Percentiles rank a stretch among this genome's conserved stretches.
These are phyloP conservation scores for Grifola frondosa DNA, from an alignment of 1,284 basidiomycete genomes.

Conservation along the genomic window DNA sequence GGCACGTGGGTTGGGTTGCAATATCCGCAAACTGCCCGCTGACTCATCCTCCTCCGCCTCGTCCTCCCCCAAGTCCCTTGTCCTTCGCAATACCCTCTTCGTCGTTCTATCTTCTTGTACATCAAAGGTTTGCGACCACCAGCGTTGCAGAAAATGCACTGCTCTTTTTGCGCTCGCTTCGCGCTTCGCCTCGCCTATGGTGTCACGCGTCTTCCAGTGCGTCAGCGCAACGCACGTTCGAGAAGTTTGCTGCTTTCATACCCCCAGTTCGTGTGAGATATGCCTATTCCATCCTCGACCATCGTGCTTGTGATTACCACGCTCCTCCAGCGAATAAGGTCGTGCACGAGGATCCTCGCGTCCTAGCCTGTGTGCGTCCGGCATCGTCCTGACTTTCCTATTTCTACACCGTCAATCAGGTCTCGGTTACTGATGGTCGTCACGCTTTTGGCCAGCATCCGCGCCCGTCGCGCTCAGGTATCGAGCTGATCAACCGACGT, in stretches of 20 bases:
- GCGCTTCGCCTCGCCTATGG: background rate
- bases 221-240: constrained; percentile 25
- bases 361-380: background rate
- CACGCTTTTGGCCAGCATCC: background rate
- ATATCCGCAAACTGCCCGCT: constrained; percentile 7
- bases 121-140: no score
- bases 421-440: background rate
- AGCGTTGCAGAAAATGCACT: no score
- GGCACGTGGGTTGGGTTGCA: constrained; percentile 17
- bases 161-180: background rate
- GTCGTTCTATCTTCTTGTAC: background rate
- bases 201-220: constrained; percentile 2
- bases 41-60: constrained; percentile 14
- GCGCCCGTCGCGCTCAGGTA: background rate
- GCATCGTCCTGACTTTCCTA: no score
- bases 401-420: no score
- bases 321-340: constrained; percentile 17
- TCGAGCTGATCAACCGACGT: background rate
- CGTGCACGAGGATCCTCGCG: constrained; percentile 19
- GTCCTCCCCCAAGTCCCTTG: constrained; percentile 2
- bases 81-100: background rate
- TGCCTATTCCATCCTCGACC: background rate
- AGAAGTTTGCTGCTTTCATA: background rate
- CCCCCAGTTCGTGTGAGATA: no score
- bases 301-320: constrained; percentile 10